Evolutionary conservation across 2,329 filamentous ascomycete species (phyloP).

Genomic region (Paraphoma chrysanthemicola): DNA sequence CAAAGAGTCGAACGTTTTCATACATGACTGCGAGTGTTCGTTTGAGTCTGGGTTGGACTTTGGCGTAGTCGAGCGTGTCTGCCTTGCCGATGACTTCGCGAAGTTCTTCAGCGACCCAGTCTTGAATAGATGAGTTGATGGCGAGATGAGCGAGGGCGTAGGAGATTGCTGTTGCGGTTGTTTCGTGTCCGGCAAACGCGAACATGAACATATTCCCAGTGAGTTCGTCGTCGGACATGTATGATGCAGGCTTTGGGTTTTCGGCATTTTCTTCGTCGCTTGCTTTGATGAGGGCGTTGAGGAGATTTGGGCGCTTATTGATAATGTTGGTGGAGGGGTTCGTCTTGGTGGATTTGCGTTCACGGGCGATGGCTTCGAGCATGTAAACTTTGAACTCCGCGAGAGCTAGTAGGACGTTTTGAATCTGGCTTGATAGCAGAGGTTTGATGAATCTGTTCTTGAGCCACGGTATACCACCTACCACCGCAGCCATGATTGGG

Average conservation of each 20-base stretch:
- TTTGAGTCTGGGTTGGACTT: slow-evolving; percentile 52
- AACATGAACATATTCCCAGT: slow-evolving; percentile 38
- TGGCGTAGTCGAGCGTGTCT: slow-evolving; percentile 44
- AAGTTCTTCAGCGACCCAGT: slow-evolving; percentile 60
- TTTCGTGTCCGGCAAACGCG: slow-evolving; percentile 36
- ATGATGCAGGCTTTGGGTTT: not conserved
- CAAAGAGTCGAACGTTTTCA: slow-evolving; percentile 6
- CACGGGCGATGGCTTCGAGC: slow-evolving; percentile 21
- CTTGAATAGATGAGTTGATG: slow-evolving; percentile 57
- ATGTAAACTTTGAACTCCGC: slow-evolving; percentile 24
- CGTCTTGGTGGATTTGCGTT: slow-evolving; percentile 3
- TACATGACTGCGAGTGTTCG: slow-evolving; percentile 58
- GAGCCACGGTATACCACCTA: slow-evolving; percentile 12
- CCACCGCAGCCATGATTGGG: slow-evolving; percentile 21
- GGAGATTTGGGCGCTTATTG: slow-evolving; percentile 23
- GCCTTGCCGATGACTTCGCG: slow-evolving; percentile 41
- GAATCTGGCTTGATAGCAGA: slow-evolving; percentile 20
- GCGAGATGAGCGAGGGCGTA: slow-evolving; percentile 57
- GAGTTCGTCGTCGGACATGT: slow-evolving; percentile 28
- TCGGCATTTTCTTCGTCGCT: slow-evolving; percentile 12
- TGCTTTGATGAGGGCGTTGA: slow-evolving; percentile 36
- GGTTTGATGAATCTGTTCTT: slow-evolving; percentile 5
- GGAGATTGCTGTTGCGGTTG: slow-evolving; percentile 55
- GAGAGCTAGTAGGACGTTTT: slow-evolving; percentile 1
- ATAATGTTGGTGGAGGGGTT: not conserved